Evolutionary conservation across 2,329 filamentous ascomycete genomes (phyloP).

Genomic region (Bertia moriformis): DNA sequence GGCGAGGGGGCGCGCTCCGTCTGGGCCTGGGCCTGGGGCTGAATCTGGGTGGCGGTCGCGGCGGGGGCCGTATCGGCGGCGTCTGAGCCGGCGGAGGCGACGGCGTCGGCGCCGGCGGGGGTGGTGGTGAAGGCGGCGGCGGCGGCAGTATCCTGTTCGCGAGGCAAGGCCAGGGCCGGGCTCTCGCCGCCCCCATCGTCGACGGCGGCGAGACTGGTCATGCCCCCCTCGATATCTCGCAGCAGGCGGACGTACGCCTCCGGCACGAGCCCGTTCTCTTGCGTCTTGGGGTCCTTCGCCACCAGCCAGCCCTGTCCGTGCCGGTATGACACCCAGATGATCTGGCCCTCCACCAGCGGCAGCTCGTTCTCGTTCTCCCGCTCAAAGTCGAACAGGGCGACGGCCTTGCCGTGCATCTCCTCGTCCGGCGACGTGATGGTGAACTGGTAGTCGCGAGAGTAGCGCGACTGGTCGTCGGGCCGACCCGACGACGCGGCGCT

Average conservation of each 20-base stretch:
- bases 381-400: constrained; percentile 88
- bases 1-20: no score
- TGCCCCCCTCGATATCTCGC: constrained; percentile 81
- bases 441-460: constrained; percentile 85
- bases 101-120: constrained; percentile 4
- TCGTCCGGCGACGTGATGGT: constrained; percentile 91
- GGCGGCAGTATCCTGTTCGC: constrained; percentile 28
- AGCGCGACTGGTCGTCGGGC: constrained; percentile 58
- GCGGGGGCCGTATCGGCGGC: no score
- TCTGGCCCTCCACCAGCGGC: constrained; percentile 80
- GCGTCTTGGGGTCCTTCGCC: constrained; percentile 85
- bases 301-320: constrained; percentile 97
- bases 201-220: constrained; percentile 57
- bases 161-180: constrained; percentile 42
- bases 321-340: constrained; percentile 89
- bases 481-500: constrained; percentile 44
- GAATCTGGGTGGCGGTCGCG: neutral
- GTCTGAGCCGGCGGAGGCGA: no score
- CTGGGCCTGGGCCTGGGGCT: neutral
- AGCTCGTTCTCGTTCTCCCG: constrained; percentile 95
- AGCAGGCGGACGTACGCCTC: constrained; percentile 91
- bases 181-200: constrained; percentile 37
- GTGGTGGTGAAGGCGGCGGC: constrained; percentile 2
- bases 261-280: constrained; percentile 84
- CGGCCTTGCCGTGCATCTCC: constrained; percentile 92